Percentiles rank a stretch among this genome's conserved stretches.
Evolutionary conservation across 2,329 filamentous ascomycete genomes (phyloP).

Genomic region (Colletotrichum sp.): DNA sequence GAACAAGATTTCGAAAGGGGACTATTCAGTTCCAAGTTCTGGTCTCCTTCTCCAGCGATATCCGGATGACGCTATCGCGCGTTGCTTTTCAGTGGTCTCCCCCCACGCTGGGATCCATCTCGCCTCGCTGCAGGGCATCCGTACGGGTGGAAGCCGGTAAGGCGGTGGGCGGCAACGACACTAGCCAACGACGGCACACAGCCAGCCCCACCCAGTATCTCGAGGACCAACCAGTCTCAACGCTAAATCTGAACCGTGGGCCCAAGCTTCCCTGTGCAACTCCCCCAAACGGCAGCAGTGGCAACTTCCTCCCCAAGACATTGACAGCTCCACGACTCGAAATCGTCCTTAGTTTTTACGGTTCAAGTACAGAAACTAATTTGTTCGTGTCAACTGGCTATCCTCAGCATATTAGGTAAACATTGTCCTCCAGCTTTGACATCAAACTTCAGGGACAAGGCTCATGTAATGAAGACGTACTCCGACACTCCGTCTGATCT

Average conservation of each 20-base stretch:
- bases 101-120: constrained; percentile 2
- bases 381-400: neutral
- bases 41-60: neutral
- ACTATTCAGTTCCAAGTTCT: neutral
- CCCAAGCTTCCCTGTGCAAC: neutral
- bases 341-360: neutral
- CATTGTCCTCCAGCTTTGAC: neutral
- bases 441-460: neutral
- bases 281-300: neutral
- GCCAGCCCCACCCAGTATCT: neutral
- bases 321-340: neutral
- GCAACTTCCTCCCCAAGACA: neutral
- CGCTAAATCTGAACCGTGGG: neutral
- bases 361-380: neutral
- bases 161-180: neutral
- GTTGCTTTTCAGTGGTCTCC: constrained; percentile 6
- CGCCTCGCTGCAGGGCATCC: constrained; percentile 9
- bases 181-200: neutral
- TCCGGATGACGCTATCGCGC: constrained; percentile 18
- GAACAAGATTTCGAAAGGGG: neutral
- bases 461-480: neutral
- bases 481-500: neutral
- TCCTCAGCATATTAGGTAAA: neutral
- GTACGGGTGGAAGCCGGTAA: neutral
- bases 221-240: neutral